Evolutionary conservation across 371 early-diverging fungal species (phyloP).

Genomic region (Quaeritorhiza haematococci): DNA sequence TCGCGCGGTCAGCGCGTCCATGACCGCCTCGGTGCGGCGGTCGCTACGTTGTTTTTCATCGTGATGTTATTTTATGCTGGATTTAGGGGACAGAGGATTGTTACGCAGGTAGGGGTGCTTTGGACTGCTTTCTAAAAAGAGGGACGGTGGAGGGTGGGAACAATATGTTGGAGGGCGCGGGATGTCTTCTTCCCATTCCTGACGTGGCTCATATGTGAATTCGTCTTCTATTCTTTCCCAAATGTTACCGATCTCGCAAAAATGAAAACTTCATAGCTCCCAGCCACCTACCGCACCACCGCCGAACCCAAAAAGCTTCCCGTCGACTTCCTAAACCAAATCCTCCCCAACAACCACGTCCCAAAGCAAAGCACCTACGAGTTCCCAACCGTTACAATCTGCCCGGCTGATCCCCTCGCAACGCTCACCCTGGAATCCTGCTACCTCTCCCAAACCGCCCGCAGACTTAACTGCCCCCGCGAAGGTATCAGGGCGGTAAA

Average conservation of each 20-base stretch:
- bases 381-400: conserved; percentile 37
- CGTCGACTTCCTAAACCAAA: conserved; percentile 19
- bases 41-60: conserved; percentile 26
- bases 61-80: conserved; percentile 38
- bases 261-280: no score
- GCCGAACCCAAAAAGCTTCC: conserved; percentile 21
- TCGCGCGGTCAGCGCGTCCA: conserved; percentile 23
- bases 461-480: background rate
- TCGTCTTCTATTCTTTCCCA: no score
- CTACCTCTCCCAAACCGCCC: background rate
- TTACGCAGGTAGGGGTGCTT: conserved; percentile 31
- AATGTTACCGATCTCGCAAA: no score
- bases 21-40: conserved; percentile 13
- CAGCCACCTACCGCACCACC: conserved; percentile 36
- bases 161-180: no score
- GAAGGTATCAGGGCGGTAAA: background rate
- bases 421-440: conserved; percentile 17
- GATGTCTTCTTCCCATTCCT: no score
- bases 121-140: background rate
- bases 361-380: conserved; percentile 33
- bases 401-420: conserved; percentile 19
- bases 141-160: no score
- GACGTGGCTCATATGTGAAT: no score
- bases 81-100: conserved; percentile 31
- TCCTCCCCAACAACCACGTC: conserved; percentile 25